Evolutionary conservation across 1,139 yeast genomes (phyloP).

Genomic region (Candida sp.): DNA sequence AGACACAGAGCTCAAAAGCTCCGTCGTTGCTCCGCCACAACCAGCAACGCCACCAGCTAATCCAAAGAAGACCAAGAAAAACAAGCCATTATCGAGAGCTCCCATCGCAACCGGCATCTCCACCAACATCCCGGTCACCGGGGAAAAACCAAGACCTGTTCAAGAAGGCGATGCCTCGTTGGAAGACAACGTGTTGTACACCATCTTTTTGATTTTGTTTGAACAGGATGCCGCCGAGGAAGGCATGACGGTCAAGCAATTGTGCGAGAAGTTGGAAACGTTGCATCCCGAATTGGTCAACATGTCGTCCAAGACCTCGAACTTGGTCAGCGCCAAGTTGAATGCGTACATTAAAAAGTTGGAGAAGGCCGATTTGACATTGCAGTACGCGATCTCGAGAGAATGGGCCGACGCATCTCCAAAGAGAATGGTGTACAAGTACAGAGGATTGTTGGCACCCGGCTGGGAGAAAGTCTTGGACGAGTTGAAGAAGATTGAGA

Average conservation of each 20-base stretch:
- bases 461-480: conserved; percentile 68
- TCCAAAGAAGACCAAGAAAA: conserved; percentile 27
- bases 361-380: conserved; percentile 75
- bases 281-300: conserved; percentile 85
- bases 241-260: conserved; percentile 87
- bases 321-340: conserved; percentile 77
- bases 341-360: conserved; percentile 86
- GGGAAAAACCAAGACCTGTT: conserved; percentile 76
- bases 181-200: conserved; percentile 77
- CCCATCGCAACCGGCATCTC: conserved; percentile 76
- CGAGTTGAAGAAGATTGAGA: conserved; percentile 27
- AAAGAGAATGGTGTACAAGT: conserved; percentile 85
- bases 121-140: conserved; percentile 79
- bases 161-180: conserved; percentile 62
- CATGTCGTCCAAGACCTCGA: conserved; percentile 78
- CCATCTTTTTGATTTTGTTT: conserved; percentile 71
- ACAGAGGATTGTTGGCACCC: conserved; percentile 73
- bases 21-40: conserved; percentile 9
- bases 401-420: conserved; percentile 93
- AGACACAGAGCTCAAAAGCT: background rate
- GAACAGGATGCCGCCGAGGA: conserved; percentile 69
- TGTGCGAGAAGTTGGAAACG: conserved; percentile 73
- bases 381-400: conserved; percentile 75
- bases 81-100: conserved; percentile 42
- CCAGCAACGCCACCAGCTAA: conserved; percentile 6